Conservation (phyloP, 164 flowering plant genomes). For the Vitis cinerea region DNA sequence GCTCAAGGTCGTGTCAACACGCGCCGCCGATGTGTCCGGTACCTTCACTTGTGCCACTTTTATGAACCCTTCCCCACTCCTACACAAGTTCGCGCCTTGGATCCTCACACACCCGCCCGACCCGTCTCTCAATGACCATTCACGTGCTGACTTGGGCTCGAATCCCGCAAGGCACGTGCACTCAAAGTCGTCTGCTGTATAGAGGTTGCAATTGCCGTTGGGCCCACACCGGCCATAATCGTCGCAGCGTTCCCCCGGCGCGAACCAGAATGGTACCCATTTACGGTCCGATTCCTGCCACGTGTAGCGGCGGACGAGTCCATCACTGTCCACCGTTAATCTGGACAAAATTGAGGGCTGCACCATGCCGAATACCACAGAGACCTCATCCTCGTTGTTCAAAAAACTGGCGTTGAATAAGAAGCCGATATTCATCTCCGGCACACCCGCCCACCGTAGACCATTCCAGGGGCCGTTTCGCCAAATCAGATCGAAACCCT, state of each 20-base stretch:
- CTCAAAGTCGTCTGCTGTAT: background rate
- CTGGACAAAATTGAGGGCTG: background rate
- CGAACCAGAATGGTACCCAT: background rate
- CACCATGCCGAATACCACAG: background rate
- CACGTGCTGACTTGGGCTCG: slow-evolving; percentile 14
- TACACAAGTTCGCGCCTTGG: slow-evolving; percentile 15
- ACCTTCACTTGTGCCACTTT: slow-evolving; percentile 20
- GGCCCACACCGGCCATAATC: background rate
- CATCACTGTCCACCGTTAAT: background rate
- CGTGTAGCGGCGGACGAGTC: background rate
- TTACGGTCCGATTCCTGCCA: background rate
- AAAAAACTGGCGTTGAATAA: background rate
- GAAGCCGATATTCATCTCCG: background rate
- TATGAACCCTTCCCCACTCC: slow-evolving; percentile 29
- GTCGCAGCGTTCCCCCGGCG: background rate
- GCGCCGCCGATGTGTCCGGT: slow-evolving; percentile 28
- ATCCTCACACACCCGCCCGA: slow-evolving; percentile 26
- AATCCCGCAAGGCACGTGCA: slow-evolving; percentile 6
- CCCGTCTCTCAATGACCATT: slow-evolving; percentile 22
- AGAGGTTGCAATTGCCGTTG: slow-evolving; percentile 19
- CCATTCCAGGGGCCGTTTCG: slow-evolving; percentile 48
- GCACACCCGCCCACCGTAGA: background rate
- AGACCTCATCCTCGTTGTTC: background rate
- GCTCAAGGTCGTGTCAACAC: slow-evolving; percentile 5
- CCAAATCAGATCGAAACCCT: slow-evolving; percentile 7